phyloP scores from a whole-genome alignment of 192 early-diverging fungal species.

The Glomus cerebriforme region DNA sequence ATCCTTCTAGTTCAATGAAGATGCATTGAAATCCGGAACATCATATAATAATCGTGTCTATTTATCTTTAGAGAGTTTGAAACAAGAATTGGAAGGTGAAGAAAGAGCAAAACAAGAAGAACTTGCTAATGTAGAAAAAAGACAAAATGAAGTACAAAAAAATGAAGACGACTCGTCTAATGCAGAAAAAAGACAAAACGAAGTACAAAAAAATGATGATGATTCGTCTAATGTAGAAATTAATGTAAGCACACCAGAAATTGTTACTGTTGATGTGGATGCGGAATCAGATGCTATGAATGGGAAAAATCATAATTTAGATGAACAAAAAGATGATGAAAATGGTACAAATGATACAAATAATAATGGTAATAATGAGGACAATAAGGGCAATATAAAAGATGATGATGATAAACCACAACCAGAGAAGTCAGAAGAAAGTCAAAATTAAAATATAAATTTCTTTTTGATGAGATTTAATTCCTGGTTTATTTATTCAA shows the following conservation, averaged over 20 bases:
- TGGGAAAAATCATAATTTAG: neutral
- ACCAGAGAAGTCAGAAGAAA: too few species aligned
- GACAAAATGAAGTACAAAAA: neutral
- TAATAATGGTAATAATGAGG: too few species aligned
- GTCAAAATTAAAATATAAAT: neutral
- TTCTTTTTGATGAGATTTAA: neutral
- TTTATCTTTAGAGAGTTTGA: constrained; percentile 22
- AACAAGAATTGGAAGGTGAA: constrained; percentile 26
- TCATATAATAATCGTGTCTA: constrained; percentile 31
- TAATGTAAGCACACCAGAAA: neutral
- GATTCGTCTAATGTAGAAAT: neutral
- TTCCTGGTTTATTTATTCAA: neutral
- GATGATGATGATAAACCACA: neutral
- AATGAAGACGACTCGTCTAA: neutral
- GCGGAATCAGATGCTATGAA: neutral
- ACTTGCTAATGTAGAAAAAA: neutral
- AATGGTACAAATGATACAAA: neutral
- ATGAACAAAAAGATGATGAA: neutral
- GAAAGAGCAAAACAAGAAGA: constrained; percentile 6
- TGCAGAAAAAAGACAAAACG: neutral
- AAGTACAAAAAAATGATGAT: neutral
- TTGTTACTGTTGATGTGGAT: constrained; percentile 13
- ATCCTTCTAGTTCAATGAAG: constrained; percentile 31
- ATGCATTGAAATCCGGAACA: constrained; percentile 31
- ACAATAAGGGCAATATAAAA: neutral